These are phyloP conservation scores for Sphaerostilbella broomeana DNA, from an alignment of 2,329 filamentous ascomycete species.

Conservation along the genomic window DNA sequence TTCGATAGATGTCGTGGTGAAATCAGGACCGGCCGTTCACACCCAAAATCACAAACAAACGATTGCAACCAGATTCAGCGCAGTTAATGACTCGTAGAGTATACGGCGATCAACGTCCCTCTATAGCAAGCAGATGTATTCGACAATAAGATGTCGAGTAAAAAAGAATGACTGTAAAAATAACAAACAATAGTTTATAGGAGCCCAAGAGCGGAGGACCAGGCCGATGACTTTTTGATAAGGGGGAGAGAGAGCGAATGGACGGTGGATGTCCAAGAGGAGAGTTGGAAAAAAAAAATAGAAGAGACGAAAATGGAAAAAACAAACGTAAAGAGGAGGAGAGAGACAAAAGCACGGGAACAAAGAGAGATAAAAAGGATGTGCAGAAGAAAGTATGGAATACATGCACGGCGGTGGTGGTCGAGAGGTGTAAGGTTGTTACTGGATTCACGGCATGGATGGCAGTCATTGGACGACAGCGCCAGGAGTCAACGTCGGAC, in stretches of 20 bases:
- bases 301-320: constrained; percentile 18
- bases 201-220: constrained; percentile 11
- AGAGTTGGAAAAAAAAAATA: constrained; percentile 15
- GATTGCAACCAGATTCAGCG: no score
- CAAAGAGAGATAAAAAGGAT: no score
- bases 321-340: constrained; percentile 8
- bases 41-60: no score
- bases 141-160: constrained; percentile 17
- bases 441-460: no score
- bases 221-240: constrained; percentile 11
- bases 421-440: no score
- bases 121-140: constrained; percentile 20
- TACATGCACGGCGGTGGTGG: no score
- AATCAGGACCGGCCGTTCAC: constrained; percentile 12
- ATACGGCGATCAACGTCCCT: constrained; percentile 28
- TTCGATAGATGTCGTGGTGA: constrained; percentile 1
- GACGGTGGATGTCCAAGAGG: constrained; percentile 12
- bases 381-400: no score
- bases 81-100: no score
- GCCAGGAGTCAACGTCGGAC: no score
- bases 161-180: constrained; percentile 16
- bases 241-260: constrained; percentile 12
- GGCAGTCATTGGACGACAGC: no score
- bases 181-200: constrained; percentile 4
- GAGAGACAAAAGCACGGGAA: no score